phyloP scores from a whole-genome alignment of 495 filamentous ascomycete genomes.

The Aspergillus ostianus region DNA sequence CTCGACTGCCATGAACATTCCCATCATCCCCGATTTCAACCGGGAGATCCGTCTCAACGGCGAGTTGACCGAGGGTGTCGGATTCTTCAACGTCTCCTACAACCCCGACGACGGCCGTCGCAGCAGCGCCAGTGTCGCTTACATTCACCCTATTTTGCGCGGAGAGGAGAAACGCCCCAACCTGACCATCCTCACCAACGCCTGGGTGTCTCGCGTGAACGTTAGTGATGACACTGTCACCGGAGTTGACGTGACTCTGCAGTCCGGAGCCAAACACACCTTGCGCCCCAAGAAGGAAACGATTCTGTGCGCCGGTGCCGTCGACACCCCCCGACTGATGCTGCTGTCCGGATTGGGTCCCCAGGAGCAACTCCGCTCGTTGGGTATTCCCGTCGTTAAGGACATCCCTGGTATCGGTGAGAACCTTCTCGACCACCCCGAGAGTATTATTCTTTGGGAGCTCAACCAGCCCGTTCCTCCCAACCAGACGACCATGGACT shows the following conservation, averaged over 20 bases:
- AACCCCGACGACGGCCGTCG: constrained; percentile 76
- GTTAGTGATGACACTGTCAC: constrained; percentile 60
- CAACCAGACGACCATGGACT: constrained; percentile 83
- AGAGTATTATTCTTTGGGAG: constrained; percentile 81
- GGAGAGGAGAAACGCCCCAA: constrained; percentile 75
- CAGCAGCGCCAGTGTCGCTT: constrained; percentile 79
- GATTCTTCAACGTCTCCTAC: constrained; percentile 82
- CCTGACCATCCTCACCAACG: constrained; percentile 73
- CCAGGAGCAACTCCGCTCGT: constrained; percentile 55
- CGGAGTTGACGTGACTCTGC: constrained; percentile 63
- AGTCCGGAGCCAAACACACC: constrained; percentile 59
- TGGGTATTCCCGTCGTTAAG: constrained; percentile 67
- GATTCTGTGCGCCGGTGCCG: constrained; percentile 73
- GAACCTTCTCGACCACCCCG: constrained; percentile 75
- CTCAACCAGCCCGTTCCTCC: constrained; percentile 70
- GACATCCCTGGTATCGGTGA: constrained; percentile 77
- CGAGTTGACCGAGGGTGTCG: constrained; percentile 66
- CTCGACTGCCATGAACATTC: constrained; percentile 69
- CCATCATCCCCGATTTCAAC: constrained; percentile 79
- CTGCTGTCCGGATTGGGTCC: constrained; percentile 78
- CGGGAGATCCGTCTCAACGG: constrained; percentile 66
- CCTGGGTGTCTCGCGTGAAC: constrained; percentile 76
- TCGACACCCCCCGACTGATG: constrained; percentile 74
- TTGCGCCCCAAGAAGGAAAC: constrained; percentile 66
- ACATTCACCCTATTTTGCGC: constrained; percentile 79